Percentiles rank a stretch among this genome's conserved stretches.
Conservation (phyloP, 495 filamentous ascomycete genomes). For the Penicillium waksmanii region DNA sequence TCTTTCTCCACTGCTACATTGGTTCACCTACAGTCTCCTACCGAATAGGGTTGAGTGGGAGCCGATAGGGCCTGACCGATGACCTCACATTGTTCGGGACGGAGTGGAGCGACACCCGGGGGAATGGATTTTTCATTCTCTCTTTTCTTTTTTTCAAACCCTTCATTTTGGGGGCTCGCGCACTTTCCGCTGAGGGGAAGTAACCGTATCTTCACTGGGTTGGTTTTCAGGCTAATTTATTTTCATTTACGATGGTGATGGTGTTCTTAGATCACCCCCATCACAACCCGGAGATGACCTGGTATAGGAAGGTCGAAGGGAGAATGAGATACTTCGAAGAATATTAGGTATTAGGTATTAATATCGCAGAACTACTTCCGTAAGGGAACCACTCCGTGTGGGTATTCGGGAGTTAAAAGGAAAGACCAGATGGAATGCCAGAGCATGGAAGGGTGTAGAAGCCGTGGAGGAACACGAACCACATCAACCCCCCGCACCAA, state of each 20-base stretch:
- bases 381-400: no score
- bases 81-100: constrained; percentile 8
- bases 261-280: no score
- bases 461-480: no score
- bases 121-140: constrained; percentile 1
- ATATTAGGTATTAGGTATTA: no score
- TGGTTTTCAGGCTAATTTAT: background rate
- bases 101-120: constrained; percentile 2
- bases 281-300: no score
- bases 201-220: background rate
- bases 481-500: no score
- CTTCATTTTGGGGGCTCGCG: background rate
- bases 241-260: background rate
- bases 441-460: no score
- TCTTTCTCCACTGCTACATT: constrained; percentile 4
- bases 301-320: no score
- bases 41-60: background rate
- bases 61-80: constrained; percentile 4
- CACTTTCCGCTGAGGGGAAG: background rate
- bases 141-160: constrained; percentile 12
- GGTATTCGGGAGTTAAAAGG: no score
- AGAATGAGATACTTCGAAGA: no score
- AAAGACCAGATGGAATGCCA: no score
- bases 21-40: constrained; percentile 3
- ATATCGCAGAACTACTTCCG: no score